These are phyloP conservation scores for Agrocybe praecox DNA, from an alignment of 768 basidiomycete species.

Conservation along the genomic window DNA sequence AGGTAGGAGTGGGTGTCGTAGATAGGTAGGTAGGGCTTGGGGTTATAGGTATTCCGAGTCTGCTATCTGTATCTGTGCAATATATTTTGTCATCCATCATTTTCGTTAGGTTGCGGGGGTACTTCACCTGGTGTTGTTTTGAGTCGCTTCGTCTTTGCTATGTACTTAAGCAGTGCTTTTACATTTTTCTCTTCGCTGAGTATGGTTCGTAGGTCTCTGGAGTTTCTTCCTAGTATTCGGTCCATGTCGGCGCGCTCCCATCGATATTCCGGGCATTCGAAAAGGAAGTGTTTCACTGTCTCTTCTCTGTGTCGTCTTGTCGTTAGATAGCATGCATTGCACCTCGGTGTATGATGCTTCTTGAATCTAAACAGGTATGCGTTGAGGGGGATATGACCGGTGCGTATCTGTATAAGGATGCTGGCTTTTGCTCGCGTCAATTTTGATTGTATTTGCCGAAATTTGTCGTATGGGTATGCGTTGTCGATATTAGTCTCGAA, in stretches of 20 bases:
- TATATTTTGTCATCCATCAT: neutral
- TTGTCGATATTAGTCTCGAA: constrained; percentile 10
- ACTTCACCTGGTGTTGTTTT: neutral
- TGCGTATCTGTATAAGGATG: constrained; percentile 19
- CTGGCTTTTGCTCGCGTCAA: constrained; percentile 9
- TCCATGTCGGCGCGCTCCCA: neutral
- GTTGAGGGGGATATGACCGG: neutral
- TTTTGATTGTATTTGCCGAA: constrained; percentile 4
- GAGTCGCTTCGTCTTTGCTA: neutral
- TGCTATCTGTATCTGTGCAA: no score
- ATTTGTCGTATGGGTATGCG: constrained; percentile 14
- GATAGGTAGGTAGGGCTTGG: no score
- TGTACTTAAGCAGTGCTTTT: neutral
- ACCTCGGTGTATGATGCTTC: neutral
- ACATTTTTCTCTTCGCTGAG: neutral
- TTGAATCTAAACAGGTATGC: neutral
- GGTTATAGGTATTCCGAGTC: no score
- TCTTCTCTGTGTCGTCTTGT: neutral
- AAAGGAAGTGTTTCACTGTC: neutral
- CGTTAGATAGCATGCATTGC: neutral
- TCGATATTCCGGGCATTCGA: neutral
- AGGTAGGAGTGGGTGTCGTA: neutral
- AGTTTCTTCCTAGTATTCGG: neutral
- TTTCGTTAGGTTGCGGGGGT: neutral
- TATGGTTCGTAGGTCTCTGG: neutral